These are phyloP conservation scores for Zymoseptoria tritici DNA, from an alignment of 2,329 filamentous ascomycete species.

Conservation along the genomic window DNA sequence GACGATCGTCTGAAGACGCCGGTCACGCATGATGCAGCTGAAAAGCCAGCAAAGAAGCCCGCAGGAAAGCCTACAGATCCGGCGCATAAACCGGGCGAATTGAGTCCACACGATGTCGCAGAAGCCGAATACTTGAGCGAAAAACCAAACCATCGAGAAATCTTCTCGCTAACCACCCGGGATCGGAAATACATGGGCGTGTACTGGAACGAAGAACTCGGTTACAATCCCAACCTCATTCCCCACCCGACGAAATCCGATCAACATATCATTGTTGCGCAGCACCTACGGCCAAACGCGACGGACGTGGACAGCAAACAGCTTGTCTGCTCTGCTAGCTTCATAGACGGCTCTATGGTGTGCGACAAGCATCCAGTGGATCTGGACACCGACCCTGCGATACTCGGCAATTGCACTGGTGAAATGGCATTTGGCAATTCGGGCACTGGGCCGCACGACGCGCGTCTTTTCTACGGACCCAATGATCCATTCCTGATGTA, in stretches of 20 bases:
- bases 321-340: conserved; percentile 45
- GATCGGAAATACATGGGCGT: conserved; percentile 46
- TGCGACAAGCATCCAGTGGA: conserved; percentile 38
- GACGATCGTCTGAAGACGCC: background rate
- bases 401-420: conserved; percentile 39
- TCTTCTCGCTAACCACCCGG: conserved; percentile 43
- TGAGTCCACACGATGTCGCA: background rate
- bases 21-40: background rate
- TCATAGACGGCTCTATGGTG: conserved; percentile 35
- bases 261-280: conserved; percentile 44
- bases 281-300: conserved; percentile 4
- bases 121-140: background rate
- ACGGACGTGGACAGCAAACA: conserved; percentile 28
- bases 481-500: conserved; percentile 45
- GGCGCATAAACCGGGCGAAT: background rate
- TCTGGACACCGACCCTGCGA: conserved; percentile 43
- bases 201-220: conserved; percentile 36
- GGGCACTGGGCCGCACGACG: conserved; percentile 51
- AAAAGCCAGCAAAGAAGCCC: background rate
- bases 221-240: conserved; percentile 52
- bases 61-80: background rate
- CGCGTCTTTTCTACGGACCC: conserved; percentile 51
- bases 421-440: conserved; percentile 38
- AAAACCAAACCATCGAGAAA: conserved; percentile 16
- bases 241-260: conserved; percentile 45